Conservation (phyloP, 306 rosid genomes). For the Cucurbita moschata region DNA sequence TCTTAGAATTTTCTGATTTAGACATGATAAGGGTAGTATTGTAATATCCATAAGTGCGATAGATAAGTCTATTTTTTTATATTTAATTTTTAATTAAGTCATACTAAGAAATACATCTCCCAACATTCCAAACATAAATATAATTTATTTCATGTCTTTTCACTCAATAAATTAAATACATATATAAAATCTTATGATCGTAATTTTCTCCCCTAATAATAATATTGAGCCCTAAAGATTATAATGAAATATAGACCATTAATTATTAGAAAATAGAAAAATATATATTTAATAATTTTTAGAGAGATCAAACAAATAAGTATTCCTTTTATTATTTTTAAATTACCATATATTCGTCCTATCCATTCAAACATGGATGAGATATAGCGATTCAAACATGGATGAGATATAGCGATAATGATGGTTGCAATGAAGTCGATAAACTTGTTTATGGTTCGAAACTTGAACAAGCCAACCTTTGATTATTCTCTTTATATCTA, state of each 20-base stretch:
- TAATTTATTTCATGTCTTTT: neutral
- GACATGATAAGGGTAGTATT: neutral
- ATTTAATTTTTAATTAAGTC: neutral
- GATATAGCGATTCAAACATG: neutral
- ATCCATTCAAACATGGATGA: too few species aligned
- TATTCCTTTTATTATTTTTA: neutral
- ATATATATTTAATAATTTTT: too few species aligned
- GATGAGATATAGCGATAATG: neutral
- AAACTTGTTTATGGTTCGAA: neutral
- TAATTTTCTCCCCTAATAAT: too few species aligned
- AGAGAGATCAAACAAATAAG: neutral
- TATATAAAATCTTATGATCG: neutral
- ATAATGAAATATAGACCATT: too few species aligned
- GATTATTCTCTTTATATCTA: neutral
- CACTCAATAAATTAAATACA: neutral
- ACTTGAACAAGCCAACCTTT: neutral
- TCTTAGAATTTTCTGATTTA: neutral
- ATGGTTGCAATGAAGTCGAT: neutral
- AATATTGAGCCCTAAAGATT: too few species aligned
- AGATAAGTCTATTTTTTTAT: neutral
- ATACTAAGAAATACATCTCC: neutral
- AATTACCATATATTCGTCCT: neutral
- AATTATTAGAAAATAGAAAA: too few species aligned
- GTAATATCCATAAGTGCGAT: neutral
- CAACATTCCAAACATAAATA: neutral